These are phyloP conservation scores for Eragrostis nindensis DNA, from an alignment of 176 grass and related monocot species.

Conservation along the genomic window DNA sequence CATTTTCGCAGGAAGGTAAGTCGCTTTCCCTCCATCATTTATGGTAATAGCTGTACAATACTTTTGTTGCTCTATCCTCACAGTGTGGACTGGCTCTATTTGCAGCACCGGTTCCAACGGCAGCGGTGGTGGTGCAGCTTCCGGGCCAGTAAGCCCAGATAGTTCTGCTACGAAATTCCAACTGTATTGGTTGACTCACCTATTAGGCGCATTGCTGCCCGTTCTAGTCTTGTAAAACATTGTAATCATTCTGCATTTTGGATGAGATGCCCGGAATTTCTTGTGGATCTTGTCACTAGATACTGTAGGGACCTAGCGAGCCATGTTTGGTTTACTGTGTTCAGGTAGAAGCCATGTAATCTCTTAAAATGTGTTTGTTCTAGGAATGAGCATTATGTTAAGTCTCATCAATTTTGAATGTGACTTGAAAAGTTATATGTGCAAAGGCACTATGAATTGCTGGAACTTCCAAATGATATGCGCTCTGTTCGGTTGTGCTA, in stretches of 20 bases:
- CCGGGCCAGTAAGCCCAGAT: constrained; percentile 60
- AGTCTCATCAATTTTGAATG: constrained; percentile 41
- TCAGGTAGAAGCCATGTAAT: constrained; percentile 42
- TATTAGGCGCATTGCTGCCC: constrained; percentile 31
- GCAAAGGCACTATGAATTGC: background rate
- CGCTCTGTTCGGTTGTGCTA: too few relatives aligned
- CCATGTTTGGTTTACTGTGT: constrained; percentile 27
- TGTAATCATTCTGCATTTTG: constrained; percentile 52
- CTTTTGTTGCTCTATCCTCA: constrained; percentile 29
- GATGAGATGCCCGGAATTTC: constrained; percentile 47
- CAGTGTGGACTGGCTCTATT: constrained; percentile 18
- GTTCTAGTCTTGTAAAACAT: constrained; percentile 64
- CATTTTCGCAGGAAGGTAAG: constrained; percentile 92
- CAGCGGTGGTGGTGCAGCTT: constrained; percentile 46
- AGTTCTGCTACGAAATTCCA: constrained; percentile 53
- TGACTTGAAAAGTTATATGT: constrained; percentile 19
- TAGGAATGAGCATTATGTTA: background rate
- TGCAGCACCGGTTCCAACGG: constrained; percentile 66
- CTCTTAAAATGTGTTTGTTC: background rate
- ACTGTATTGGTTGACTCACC: constrained; percentile 30
- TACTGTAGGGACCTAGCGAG: constrained; percentile 40
- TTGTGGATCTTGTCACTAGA: constrained; percentile 44
- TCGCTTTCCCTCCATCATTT: background rate
- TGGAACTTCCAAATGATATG: background rate
- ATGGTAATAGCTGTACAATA: background rate